Conservation (phyloP, 495 filamentous ascomycete species). For the Hypoxylon trugodes region DNA sequence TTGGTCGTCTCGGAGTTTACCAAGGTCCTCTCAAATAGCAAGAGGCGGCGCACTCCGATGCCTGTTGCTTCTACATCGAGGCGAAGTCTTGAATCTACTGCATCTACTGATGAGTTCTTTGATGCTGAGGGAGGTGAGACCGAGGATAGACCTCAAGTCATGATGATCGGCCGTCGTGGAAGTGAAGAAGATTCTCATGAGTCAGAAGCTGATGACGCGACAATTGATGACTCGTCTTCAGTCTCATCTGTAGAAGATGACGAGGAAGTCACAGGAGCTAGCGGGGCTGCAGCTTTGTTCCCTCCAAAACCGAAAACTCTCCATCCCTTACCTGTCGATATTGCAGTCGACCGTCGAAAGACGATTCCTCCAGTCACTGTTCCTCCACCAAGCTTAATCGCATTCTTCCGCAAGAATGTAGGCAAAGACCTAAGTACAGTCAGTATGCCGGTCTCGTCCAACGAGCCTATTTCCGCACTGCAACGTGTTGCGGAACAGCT, state of each 20-base stretch:
- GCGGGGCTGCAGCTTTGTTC: conserved; percentile 63
- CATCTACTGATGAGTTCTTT: conserved; percentile 88
- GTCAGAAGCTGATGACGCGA: conserved; percentile 65
- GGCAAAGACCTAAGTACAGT: conserved; percentile 96
- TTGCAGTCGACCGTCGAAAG: conserved; percentile 69
- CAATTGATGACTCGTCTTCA: conserved; percentile 66
- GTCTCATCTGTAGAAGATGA: conserved; percentile 67
- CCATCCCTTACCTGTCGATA: conserved; percentile 75
- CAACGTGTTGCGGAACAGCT: conserved; percentile 88
- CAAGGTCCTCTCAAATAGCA: conserved; percentile 75
- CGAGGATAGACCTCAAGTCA: conserved; percentile 67
- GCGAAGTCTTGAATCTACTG: conserved; percentile 78
- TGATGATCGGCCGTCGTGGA: conserved; percentile 73
- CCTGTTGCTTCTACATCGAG: conserved; percentile 64
- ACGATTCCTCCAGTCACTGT: conserved; percentile 77
- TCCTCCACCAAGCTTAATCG: conserved; percentile 86
- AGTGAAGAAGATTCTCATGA: conserved; percentile 64
- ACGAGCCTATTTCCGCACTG: conserved; percentile 88
- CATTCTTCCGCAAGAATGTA: conserved; percentile 95
- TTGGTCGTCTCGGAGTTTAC: conserved; percentile 83
- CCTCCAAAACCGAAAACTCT: conserved; percentile 78
- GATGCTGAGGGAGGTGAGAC: conserved; percentile 79
- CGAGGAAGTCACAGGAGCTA: conserved; percentile 52
- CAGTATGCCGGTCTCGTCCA: conserved; percentile 95
- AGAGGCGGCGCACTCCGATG: conserved; percentile 72